phyloP scores from a whole-genome alignment of 495 filamentous ascomycete genomes.

The Podospora anserina region DNA sequence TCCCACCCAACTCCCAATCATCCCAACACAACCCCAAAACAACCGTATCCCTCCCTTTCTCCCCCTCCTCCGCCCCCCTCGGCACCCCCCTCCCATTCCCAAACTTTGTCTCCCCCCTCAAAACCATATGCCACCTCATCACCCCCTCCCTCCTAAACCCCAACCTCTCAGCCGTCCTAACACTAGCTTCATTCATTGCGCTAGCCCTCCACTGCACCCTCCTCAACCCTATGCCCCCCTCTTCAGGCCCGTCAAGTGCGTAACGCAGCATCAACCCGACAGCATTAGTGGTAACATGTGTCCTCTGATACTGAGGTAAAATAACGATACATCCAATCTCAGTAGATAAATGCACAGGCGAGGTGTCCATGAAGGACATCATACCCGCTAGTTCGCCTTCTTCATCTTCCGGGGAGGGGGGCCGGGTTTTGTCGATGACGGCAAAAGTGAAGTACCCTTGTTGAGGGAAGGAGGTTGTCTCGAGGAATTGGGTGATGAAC shows the following conservation, averaged over 20 bases:
- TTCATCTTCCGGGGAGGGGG: slow-evolving; percentile 15
- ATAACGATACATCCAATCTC: neutral
- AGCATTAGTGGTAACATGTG: neutral
- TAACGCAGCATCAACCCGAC: neutral
- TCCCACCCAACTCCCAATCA: slow-evolving; percentile 3
- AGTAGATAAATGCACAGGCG: slow-evolving; percentile 15
- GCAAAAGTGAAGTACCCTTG: neutral
- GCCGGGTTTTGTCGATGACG: neutral
- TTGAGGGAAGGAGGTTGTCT: neutral
- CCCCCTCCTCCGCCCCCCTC: too few species aligned
- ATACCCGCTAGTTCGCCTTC: slow-evolving; percentile 23
- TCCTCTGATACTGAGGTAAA: neutral
- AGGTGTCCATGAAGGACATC: slow-evolving; percentile 20
- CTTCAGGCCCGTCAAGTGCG: neutral
- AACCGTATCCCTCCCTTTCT: slow-evolving; percentile 26
- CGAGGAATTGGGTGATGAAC: neutral
- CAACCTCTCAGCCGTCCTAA: neutral
- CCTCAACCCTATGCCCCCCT: neutral
- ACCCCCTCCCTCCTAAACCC: neutral
- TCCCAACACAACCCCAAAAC: slow-evolving; percentile 26
- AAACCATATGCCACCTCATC: neutral
- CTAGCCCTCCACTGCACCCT: neutral
- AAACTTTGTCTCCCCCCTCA: neutral
- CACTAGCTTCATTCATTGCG: neutral
- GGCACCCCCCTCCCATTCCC: neutral